Conservation (phyloP, 192 early-diverging fungal species). For the Gamsiella multidivaricata region DNA sequence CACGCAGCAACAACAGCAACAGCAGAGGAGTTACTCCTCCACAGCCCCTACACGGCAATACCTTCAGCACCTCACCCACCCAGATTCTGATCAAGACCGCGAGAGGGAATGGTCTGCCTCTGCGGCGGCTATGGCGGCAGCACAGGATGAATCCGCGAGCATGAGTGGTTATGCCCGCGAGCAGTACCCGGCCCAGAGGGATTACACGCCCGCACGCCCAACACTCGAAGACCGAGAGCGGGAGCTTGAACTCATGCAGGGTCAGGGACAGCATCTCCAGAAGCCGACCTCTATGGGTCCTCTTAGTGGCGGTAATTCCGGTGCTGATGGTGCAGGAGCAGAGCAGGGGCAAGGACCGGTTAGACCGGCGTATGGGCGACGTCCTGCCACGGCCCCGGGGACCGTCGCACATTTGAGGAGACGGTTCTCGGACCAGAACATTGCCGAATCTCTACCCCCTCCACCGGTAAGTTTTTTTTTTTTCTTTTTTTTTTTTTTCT, state of each 20-base stretch:
- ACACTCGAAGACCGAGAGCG: conserved; percentile 46
- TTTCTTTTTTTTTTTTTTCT: background rate
- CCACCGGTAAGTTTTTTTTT: conserved; percentile 6
- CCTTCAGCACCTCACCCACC: conserved; percentile 3
- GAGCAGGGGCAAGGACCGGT: background rate
- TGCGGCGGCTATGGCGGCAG: background rate
- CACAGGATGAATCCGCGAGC: conserved; percentile 5
- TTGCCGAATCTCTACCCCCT: conserved; percentile 1
- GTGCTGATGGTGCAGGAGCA: conserved; percentile 1
- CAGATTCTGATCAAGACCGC: conserved; percentile 30
- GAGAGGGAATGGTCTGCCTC: conserved; percentile 31
- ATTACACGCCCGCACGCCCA: conserved; percentile 22
- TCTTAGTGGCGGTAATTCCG: background rate
- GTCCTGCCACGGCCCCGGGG: conserved; percentile 27
- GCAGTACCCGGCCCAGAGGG: conserved; percentile 38
- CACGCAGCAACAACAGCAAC: too few relatives aligned
- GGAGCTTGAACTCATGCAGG: conserved; percentile 27
- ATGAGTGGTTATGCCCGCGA: conserved; percentile 34
- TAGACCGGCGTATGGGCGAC: conserved; percentile 5
- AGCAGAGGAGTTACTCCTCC: conserved; percentile 32
- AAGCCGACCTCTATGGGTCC: too few relatives aligned
- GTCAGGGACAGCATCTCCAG: too few relatives aligned
- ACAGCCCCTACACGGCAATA: conserved; percentile 22
- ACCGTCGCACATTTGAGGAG: conserved; percentile 38
- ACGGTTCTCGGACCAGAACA: conserved; percentile 39